Evolutionary conservation across 2,329 filamentous ascomycete genomes (phyloP).

Genomic region (Ceratocystiopsis brevicomis): DNA sequence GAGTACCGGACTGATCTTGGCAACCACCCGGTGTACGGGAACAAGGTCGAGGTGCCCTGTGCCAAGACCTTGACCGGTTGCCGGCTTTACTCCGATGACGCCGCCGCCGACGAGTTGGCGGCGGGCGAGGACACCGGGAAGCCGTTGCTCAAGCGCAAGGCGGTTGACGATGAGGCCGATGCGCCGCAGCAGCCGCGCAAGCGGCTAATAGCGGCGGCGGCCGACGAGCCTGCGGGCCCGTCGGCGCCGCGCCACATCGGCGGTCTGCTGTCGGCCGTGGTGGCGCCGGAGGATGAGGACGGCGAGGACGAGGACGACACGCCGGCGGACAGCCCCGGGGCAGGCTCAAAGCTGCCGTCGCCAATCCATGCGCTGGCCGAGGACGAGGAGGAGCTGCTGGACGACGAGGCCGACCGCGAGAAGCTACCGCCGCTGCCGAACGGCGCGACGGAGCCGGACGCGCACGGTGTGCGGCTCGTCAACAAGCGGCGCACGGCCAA

Average conservation of each 20-base stretch:
- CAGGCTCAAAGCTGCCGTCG: slow-evolving; percentile 3
- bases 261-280: slow-evolving; percentile 18
- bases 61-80: slow-evolving; percentile 10
- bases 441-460: slow-evolving; percentile 28
- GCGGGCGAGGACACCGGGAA: background rate
- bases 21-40: slow-evolving; percentile 13
- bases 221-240: slow-evolving; percentile 13
- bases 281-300: slow-evolving; percentile 9
- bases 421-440: slow-evolving; percentile 16
- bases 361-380: slow-evolving; percentile 3
- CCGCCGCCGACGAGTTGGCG: too few relatives aligned
- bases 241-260: slow-evolving; percentile 22
- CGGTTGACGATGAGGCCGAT: slow-evolving; percentile 26
- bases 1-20: slow-evolving; percentile 7
- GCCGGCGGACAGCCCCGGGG: slow-evolving; percentile 1
- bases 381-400: slow-evolving; percentile 5
- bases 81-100: background rate
- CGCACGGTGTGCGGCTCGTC: slow-evolving; percentile 30
- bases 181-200: slow-evolving; percentile 31
- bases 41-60: slow-evolving; percentile 16
- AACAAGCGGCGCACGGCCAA: slow-evolving; percentile 20
- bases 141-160: slow-evolving; percentile 26
- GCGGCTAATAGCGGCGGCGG: slow-evolving; percentile 15
- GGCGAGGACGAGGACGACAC: slow-evolving; percentile 4
- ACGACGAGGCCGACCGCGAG: slow-evolving; percentile 10